phyloP scores from a whole-genome alignment of 257 asterid species.

The Rubia yunnanensis region DNA sequence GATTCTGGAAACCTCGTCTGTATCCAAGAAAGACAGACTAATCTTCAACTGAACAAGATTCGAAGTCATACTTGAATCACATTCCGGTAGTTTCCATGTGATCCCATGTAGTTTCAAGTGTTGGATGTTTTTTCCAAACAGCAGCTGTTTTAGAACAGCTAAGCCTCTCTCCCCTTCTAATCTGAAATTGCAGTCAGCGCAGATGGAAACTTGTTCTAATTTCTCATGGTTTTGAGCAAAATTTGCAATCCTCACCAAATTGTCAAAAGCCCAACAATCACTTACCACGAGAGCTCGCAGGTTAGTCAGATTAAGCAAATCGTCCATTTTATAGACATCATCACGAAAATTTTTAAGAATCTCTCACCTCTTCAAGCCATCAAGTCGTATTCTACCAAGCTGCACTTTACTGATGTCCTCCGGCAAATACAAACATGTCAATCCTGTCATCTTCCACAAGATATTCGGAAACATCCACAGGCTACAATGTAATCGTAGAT shows the following conservation, averaged over 20 bases:
- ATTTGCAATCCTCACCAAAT: neutral
- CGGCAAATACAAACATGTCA: slow-evolving; percentile 13
- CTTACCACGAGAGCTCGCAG: slow-evolving; percentile 1
- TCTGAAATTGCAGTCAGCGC: neutral
- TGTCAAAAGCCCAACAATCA: neutral
- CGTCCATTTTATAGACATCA: neutral
- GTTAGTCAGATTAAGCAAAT: slow-evolving; percentile 6
- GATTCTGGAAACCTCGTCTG: neutral
- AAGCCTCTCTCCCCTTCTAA: neutral
- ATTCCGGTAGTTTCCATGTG: neutral
- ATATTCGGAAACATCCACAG: no score
- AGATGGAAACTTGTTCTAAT: neutral
- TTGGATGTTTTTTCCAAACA: neutral
- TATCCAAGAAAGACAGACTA: neutral
- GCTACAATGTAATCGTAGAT: neutral
- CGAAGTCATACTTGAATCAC: neutral
- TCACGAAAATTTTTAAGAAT: slow-evolving; percentile 1
- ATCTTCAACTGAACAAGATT: neutral
- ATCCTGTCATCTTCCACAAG: no score
- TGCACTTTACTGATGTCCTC: neutral
- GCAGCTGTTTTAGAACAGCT: neutral
- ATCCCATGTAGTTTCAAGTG: neutral
- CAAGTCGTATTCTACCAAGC: neutral
- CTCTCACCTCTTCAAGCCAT: slow-evolving; percentile 11
- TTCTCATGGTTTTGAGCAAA: no score